phyloP scores from a whole-genome alignment of 2,329 filamentous ascomycete species.

The Colletotrichum lindemuthianum region DNA sequence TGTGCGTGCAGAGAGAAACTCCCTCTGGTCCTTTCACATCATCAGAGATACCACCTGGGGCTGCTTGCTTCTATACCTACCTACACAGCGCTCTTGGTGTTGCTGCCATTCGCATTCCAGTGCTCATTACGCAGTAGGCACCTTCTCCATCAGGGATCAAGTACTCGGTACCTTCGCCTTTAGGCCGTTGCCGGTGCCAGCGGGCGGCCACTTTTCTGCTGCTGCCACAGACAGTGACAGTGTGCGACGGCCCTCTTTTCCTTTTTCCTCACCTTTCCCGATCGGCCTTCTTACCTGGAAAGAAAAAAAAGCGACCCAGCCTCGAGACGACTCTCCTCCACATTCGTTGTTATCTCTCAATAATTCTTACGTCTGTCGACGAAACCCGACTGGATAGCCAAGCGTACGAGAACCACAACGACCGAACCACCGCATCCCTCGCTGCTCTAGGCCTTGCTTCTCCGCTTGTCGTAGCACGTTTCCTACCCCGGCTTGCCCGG shows the following conservation, averaged over 20 bases:
- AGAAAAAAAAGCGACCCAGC: constrained; percentile 19
- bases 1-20: neutral
- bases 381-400: constrained; percentile 20
- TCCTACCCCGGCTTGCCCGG: neutral
- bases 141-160: neutral
- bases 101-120: no score
- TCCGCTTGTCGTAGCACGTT: constrained; percentile 12
- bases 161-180: neutral
- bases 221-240: neutral
- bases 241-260: neutral
- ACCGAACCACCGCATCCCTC: constrained; percentile 13
- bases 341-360: constrained; percentile 24
- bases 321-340: constrained; percentile 29
- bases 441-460: constrained; percentile 13
- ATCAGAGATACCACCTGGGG: no score
- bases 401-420: neutral
- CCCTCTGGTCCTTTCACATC: no score
- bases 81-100: no score
- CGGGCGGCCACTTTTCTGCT: constrained; percentile 20
- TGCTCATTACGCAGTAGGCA: neutral
- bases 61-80: no score
- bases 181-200: constrained; percentile 19
- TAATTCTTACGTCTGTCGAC: constrained; percentile 17
- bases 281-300: constrained; percentile 6
- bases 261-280: neutral